Conservation (phyloP, 78 protist genomes). For the Dictyostelium intermedium region DNA sequence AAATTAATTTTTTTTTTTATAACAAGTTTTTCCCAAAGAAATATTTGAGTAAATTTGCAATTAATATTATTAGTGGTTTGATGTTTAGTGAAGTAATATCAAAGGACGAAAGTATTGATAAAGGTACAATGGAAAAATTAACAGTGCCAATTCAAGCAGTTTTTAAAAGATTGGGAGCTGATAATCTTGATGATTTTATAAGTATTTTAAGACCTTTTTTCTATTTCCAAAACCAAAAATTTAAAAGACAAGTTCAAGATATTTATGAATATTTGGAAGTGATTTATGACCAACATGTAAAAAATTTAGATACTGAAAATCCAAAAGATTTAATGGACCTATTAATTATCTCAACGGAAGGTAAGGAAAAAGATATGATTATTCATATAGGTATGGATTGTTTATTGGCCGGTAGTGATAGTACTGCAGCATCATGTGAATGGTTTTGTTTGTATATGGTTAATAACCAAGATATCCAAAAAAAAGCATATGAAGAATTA, state of each 20-base stretch:
- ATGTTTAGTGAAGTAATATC: conserved; percentile 26
- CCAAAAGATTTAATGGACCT: conserved; percentile 27
- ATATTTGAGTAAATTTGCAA: conserved; percentile 14
- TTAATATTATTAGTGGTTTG: conserved; percentile 18
- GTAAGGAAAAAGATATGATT: neutral
- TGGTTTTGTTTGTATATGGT: neutral
- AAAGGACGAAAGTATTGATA: conserved; percentile 11
- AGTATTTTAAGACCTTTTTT: neutral
- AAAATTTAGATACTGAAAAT: neutral
- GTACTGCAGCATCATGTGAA: neutral
- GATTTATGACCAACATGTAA: conserved; percentile 12
- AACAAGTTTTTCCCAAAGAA: conserved; percentile 6
- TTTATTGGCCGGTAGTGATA: conserved; percentile 3
- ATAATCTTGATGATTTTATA: conserved; percentile 3
- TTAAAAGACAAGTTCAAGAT: neutral
- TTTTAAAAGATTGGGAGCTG: conserved; percentile 10
- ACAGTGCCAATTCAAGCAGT: neutral
- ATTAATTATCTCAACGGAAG: neutral
- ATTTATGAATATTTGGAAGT: neutral
- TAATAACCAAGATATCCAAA: neutral
- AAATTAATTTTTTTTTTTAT: no score
- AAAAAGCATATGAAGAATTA: conserved; percentile 27
- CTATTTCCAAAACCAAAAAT: neutral
- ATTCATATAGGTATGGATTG: neutral
- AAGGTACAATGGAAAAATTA: neutral